Evolutionary conservation across 1,284 basidiomycete species (phyloP).

Genomic region (Fistulinella cinereoalba): DNA sequence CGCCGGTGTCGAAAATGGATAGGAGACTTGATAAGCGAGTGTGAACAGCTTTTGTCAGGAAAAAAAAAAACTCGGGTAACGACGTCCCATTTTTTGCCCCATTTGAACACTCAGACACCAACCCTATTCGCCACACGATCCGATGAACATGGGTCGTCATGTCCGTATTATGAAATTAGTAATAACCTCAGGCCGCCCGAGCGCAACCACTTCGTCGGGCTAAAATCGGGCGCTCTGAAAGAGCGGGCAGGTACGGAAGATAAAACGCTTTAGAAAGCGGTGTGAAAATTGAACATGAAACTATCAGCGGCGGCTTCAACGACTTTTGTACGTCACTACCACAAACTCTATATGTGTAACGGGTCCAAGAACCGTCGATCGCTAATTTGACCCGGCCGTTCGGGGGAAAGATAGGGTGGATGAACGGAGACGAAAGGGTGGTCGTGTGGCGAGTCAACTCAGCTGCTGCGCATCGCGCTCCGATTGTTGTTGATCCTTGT

Average conservation of each 20-base stretch:
- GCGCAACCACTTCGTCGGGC: no score
- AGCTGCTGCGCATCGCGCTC: not conserved
- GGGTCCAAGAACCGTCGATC: not conserved
- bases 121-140: not conserved
- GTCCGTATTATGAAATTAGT: no score
- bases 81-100: not conserved
- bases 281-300: no score
- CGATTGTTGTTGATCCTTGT: not conserved
- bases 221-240: no score
- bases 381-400: not conserved
- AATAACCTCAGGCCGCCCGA: no score
- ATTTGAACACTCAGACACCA: no score
- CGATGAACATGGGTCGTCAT: constrained; percentile 1
- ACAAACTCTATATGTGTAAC: not conserved
- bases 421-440: not conserved
- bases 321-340: no score
- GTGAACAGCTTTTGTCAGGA: not conserved
- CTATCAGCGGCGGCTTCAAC: no score
- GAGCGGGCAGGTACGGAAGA: no score
- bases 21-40: not conserved
- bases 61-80: not conserved
- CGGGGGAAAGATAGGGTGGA: not conserved
- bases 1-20: not conserved
- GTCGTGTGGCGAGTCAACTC: not conserved
- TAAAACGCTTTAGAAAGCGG: no score